Evolutionary conservation across 192 early-diverging fungal genomes (phyloP).

Genomic region (Geranomyces variabilis): DNA sequence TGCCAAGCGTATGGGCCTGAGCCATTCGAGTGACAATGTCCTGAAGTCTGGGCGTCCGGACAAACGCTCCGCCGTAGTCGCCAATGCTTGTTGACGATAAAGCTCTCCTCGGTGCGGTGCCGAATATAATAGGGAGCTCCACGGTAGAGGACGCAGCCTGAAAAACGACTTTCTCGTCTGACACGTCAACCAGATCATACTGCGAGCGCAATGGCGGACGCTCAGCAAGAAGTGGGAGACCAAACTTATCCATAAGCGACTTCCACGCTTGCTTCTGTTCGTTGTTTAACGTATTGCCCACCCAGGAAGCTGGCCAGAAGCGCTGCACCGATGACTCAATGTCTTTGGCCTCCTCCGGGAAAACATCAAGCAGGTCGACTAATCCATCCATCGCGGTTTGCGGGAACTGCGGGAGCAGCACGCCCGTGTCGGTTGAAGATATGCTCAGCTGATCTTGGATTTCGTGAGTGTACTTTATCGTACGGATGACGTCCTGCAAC

Average conservation of each 20-base stretch:
- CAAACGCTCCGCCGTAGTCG: slow-evolving; percentile 20
- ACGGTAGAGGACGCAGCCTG: neutral
- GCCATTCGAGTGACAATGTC: slow-evolving; percentile 37
- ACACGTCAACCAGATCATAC: slow-evolving; percentile 19
- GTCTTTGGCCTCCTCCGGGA: slow-evolving; percentile 25
- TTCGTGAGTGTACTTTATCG: slow-evolving; percentile 43
- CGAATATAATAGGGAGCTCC: neutral
- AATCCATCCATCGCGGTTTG: slow-evolving; percentile 33
- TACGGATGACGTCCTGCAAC: slow-evolving; percentile 42
- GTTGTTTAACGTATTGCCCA: slow-evolving; percentile 24
- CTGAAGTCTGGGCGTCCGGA: slow-evolving; percentile 35
- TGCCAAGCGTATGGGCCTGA: slow-evolving; percentile 36
- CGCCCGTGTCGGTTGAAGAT: slow-evolving; percentile 1
- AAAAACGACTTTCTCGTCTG: neutral
- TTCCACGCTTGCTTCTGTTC: slow-evolving; percentile 30
- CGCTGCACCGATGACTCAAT: slow-evolving; percentile 14
- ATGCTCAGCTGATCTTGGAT: slow-evolving; percentile 27
- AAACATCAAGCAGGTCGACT: slow-evolving; percentile 16
- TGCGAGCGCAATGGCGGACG: neutral
- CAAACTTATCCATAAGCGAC: slow-evolving; percentile 21
- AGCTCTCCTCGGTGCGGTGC: neutral
- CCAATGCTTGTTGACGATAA: slow-evolving; percentile 15
- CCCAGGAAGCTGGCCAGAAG: slow-evolving; percentile 38
- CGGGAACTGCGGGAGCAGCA: slow-evolving; percentile 33
- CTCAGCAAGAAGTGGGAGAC: neutral